Percentiles rank a stretch among this genome's conserved stretches.
phyloP scores from a whole-genome alignment of 306 rosid genomes.

The Inga leiocalycina region DNA sequence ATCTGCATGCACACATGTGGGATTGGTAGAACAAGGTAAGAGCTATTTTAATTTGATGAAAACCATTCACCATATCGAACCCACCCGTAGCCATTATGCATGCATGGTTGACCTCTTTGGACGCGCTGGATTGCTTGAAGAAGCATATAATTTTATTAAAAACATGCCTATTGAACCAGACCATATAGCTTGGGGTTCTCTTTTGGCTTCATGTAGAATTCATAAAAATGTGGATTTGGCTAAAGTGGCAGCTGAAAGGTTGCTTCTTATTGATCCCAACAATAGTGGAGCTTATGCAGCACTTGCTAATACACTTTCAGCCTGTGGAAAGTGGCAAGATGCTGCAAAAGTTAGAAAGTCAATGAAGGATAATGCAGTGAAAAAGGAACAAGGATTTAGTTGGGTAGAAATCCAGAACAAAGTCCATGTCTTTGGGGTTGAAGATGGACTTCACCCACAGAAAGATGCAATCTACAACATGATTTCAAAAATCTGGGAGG shows the following conservation, averaged over 20 bases:
- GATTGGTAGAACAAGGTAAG: conserved; percentile 76
- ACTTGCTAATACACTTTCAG: conserved; percentile 82
- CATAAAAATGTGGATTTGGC: conserved; percentile 75
- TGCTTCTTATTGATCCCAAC: conserved; percentile 80
- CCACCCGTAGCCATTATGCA: conserved; percentile 75
- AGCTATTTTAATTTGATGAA: conserved; percentile 70
- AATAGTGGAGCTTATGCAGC: conserved; percentile 85
- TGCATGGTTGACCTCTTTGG: conserved; percentile 86
- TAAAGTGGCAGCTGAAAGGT: conserved; percentile 71
- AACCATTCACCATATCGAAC: conserved; percentile 69
- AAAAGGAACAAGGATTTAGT: conserved; percentile 85
- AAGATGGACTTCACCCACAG: conserved; percentile 71
- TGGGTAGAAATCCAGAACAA: conserved; percentile 75
- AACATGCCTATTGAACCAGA: conserved; percentile 82
- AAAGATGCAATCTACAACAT: conserved; percentile 66
- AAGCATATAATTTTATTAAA: conserved; percentile 65
- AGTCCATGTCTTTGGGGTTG: conserved; percentile 82
- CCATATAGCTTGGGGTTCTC: conserved; percentile 82
- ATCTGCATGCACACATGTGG: conserved; percentile 82
- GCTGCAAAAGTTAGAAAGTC: conserved; percentile 82
- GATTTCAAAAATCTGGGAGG: conserved; percentile 76
- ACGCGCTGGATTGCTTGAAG: conserved; percentile 86
- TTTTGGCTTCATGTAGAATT: conserved; percentile 77
- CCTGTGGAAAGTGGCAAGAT: conserved; percentile 79
- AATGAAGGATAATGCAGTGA: conserved; percentile 85